Conservation (phyloP, 1,284 basidiomycete genomes). For the Trichosporon coremiiforme region DNA sequence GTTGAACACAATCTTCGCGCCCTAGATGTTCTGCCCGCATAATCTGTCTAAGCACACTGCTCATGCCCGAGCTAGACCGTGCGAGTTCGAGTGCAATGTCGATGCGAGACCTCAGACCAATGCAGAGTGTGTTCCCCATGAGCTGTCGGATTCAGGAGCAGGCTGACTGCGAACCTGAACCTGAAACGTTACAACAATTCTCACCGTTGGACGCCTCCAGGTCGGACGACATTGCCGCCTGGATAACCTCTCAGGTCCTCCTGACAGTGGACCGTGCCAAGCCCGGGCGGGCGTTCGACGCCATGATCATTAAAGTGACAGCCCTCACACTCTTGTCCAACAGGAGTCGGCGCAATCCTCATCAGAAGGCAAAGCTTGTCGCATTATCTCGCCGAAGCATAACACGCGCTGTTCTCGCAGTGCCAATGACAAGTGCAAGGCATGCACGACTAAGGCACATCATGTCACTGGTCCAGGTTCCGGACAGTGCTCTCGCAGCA, state of each 20-base stretch:
- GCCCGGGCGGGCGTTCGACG: background rate
- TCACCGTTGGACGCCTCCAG: background rate
- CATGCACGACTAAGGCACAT: background rate
- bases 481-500: background rate
- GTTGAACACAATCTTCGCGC: background rate
- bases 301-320: background rate
- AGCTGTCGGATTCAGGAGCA: background rate
- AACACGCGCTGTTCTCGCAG: background rate
- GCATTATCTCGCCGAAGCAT: constrained; percentile 8
- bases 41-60: background rate
- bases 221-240: background rate
- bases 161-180: background rate
- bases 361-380: background rate
- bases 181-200: background rate
- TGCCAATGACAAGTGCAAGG: background rate
- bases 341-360: background rate
- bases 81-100: background rate
- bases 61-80: background rate
- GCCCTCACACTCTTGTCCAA: background rate
- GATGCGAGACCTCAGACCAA: background rate
- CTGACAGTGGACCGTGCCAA: background rate
- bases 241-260: background rate
- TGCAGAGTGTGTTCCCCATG: background rate
- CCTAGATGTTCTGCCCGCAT: background rate
- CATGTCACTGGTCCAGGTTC: background rate